Conservation (phyloP, 1,284 basidiomycete genomes). For the Gymnopus androsaceus region DNA sequence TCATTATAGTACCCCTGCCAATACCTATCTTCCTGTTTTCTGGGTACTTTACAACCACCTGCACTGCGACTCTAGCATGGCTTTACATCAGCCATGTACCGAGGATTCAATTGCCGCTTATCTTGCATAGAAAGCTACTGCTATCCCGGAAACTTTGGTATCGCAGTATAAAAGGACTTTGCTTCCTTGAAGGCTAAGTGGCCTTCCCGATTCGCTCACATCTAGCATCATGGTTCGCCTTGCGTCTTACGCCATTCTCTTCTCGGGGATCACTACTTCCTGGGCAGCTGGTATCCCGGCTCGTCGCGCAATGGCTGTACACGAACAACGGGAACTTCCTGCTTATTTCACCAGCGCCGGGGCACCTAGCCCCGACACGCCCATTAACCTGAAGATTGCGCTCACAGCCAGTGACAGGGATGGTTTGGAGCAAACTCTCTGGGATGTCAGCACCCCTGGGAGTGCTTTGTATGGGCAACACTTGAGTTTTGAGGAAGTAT, state of each 20-base stretch:
- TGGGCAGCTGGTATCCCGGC: conserved; percentile 4
- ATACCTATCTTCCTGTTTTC: too few relatives aligned
- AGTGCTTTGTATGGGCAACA: conserved; percentile 33
- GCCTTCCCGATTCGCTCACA: neutral
- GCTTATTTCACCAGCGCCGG: conserved; percentile 14
- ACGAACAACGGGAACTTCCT: conserved; percentile 13
- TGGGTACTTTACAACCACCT: too few relatives aligned
- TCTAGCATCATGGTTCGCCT: conserved; percentile 18
- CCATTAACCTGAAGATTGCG: conserved; percentile 17
- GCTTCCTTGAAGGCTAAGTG: neutral
- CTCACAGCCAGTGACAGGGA: conserved; percentile 26
- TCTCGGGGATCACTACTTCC: neutral
- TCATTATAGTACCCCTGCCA: too few relatives aligned
- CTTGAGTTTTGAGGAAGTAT: conserved; percentile 32
- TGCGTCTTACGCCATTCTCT: conserved; percentile 2
- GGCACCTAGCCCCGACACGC: conserved; percentile 8
- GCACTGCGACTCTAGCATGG: too few relatives aligned
- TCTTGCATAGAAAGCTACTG: too few relatives aligned
- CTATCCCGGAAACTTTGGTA: too few relatives aligned
- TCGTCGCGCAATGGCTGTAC: conserved; percentile 15
- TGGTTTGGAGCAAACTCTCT: conserved; percentile 37
- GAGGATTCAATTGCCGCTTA: too few relatives aligned
- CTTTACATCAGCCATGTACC: too few relatives aligned
- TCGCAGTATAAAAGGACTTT: conserved; percentile 6
- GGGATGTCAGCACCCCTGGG: conserved; percentile 31